Conservation (phyloP, 2,329 filamentous ascomycete species). For the Claviceps humidiphila region DNA sequence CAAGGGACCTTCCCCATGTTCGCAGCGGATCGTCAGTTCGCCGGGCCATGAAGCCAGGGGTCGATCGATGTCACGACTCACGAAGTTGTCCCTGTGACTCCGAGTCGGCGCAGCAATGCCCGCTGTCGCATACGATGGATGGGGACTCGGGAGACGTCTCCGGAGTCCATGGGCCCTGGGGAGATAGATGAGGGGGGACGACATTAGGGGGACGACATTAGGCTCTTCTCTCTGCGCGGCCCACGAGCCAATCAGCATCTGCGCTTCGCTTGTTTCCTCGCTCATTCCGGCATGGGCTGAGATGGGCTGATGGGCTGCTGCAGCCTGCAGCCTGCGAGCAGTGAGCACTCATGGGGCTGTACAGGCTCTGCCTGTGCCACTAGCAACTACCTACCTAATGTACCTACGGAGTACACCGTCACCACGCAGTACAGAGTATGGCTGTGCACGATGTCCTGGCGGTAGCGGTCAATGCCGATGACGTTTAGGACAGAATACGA, state of each 20-base stretch:
- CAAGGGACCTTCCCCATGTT: background rate
- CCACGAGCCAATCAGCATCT: background rate
- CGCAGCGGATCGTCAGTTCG: background rate
- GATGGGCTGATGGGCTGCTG: too few relatives aligned
- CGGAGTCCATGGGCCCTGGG: too few relatives aligned
- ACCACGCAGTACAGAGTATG: too few relatives aligned
- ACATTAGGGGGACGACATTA: background rate
- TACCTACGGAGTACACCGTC: too few relatives aligned
- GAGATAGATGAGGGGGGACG: background rate
- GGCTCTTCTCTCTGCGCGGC: background rate
- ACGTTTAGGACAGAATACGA: too few relatives aligned
- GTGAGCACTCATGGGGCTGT: background rate
- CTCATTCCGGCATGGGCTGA: background rate
- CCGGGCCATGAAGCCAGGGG: background rate
- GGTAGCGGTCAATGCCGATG: too few relatives aligned
- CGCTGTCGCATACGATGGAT: background rate
- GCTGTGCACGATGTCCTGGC: too few relatives aligned
- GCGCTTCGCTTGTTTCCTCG: background rate
- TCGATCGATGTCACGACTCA: background rate
- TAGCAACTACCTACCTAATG: too few relatives aligned
- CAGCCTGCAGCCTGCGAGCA: too few relatives aligned
- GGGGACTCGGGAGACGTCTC: background rate
- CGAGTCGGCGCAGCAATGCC: background rate
- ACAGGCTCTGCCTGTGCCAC: too few relatives aligned
- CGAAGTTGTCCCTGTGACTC: background rate